Percentiles rank a stretch among this genome's conserved stretches.
These are phyloP conservation scores for Lecanosticta acicola DNA, from an alignment of 2,329 filamentous ascomycete genomes.

Conservation along the genomic window DNA sequence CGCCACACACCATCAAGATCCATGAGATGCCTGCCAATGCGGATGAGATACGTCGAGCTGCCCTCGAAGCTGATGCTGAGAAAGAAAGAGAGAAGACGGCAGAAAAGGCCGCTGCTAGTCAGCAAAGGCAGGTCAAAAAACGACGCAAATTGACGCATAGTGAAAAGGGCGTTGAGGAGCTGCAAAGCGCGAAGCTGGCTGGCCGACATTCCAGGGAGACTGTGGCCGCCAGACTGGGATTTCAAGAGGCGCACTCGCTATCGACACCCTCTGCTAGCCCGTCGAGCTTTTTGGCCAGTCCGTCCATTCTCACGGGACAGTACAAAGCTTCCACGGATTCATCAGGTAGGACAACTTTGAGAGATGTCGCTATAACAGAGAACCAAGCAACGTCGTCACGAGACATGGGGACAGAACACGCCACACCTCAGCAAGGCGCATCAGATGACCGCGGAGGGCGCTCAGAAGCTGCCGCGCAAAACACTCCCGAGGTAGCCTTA, in stretches of 20 bases:
- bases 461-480: too few relatives aligned
- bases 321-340: too few relatives aligned
- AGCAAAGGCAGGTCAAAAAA: neutral
- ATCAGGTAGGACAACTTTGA: too few relatives aligned
- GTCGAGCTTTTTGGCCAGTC: too few relatives aligned
- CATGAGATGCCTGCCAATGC: constrained; percentile 21
- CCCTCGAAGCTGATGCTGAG: constrained; percentile 11
- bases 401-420: too few relatives aligned
- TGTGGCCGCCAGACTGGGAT: constrained; percentile 1
- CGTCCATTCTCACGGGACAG: too few relatives aligned
- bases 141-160: constrained; percentile 11
- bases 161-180: constrained; percentile 4
- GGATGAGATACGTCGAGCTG: constrained; percentile 17
- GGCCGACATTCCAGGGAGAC: constrained; percentile 1
- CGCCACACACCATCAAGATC: constrained; percentile 24
- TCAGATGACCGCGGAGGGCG: too few relatives aligned
- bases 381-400: too few relatives aligned
- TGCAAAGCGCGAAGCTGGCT: neutral
- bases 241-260: neutral
- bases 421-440: too few relatives aligned
- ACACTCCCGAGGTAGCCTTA: too few relatives aligned
- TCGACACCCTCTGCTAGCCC: too few relatives aligned
- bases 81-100: constrained; percentile 1
- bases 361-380: too few relatives aligned
- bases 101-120: neutral